These are phyloP conservation scores for Detonula confervacea DNA, from an alignment of 352 stramenopile genomes.

Conservation along the genomic window DNA sequence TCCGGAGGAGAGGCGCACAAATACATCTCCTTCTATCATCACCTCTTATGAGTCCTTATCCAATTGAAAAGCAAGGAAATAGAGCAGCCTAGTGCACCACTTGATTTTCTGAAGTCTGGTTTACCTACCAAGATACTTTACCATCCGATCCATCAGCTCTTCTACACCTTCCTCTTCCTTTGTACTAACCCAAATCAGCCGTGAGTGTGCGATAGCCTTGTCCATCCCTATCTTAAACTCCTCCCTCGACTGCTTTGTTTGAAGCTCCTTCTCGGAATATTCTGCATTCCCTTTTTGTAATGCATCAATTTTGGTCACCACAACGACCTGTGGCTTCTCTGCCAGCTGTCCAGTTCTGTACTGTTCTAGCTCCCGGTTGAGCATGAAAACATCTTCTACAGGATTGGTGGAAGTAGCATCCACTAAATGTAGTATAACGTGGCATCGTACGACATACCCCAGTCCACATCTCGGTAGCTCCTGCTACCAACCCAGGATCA, in stretches of 20 bases:
- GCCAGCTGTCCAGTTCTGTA: constrained; percentile 85
- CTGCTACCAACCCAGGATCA: constrained; percentile 92
- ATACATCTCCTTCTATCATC: too few relatives aligned
- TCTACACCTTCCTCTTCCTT: constrained; percentile 78
- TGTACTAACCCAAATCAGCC: constrained; percentile 83
- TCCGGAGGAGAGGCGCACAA: too few relatives aligned
- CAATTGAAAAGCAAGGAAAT: too few relatives aligned
- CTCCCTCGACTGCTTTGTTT: constrained; percentile 26
- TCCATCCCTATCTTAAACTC: constrained; percentile 68
- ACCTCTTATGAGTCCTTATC: too few relatives aligned
- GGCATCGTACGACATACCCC: constrained; percentile 97
- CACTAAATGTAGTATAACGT: constrained; percentile 92
- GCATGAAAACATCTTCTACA: constrained; percentile 86
- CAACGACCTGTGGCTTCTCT: constrained; percentile 88
- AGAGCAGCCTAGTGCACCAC: too few relatives aligned
- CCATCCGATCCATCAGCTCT: constrained; percentile 85
- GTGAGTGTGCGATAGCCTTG: constrained; percentile 68
- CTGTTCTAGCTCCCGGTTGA: constrained; percentile 87
- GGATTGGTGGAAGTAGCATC: constrained; percentile 87
- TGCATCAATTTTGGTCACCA: constrained; percentile 89
- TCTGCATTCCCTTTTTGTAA: constrained; percentile 78
- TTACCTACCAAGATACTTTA: constrained; percentile 82
- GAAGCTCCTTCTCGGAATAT: too few relatives aligned
- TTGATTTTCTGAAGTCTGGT: too few relatives aligned
- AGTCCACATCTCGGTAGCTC: constrained; percentile 95